Evolutionary conservation across 2,329 filamentous ascomycete genomes (phyloP).

Genomic region (Penicillium sp.): DNA sequence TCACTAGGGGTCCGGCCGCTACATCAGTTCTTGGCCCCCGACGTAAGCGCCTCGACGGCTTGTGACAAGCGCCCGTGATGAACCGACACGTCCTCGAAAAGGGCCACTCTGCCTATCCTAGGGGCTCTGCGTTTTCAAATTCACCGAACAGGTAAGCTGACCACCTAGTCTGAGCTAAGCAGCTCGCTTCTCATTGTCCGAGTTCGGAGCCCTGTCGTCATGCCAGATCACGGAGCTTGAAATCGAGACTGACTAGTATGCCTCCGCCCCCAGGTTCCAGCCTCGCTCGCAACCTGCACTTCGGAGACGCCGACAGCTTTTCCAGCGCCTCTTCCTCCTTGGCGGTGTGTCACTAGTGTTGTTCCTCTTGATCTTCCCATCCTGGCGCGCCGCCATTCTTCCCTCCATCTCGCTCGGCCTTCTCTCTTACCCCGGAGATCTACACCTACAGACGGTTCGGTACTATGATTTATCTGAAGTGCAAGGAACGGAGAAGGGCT

Average conservation of each 20-base stretch:
- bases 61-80: conserved; percentile 54
- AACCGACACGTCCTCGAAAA: conserved; percentile 84
- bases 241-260: conserved; percentile 7
- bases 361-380: conserved; percentile 71
- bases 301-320: conserved; percentile 68
- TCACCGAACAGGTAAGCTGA: conserved; percentile 74
- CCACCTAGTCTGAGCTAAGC: not conserved
- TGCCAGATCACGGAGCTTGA: not conserved
- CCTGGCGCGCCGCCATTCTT: conserved; percentile 63
- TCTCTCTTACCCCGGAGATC: conserved; percentile 63
- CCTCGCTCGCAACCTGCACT: conserved; percentile 72
- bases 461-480: conserved; percentile 95
- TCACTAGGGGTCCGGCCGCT: conserved; percentile 5
- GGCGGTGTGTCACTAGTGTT: conserved; percentile 58
- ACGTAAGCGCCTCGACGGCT: conserved; percentile 29
- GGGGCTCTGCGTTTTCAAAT: conserved; percentile 75
- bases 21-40: conserved; percentile 1
- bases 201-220: not conserved
- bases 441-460: conserved; percentile 88
- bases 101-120: conserved; percentile 67
- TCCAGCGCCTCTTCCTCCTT: conserved; percentile 63
- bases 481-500: conserved; percentile 85
- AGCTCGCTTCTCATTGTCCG: not conserved
- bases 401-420: conserved; percentile 66
- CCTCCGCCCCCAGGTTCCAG: conserved; percentile 64